Base-by-base conservation (phyloP, 352 stramenopile species). In the Globisporangium okanoganense region DNA sequence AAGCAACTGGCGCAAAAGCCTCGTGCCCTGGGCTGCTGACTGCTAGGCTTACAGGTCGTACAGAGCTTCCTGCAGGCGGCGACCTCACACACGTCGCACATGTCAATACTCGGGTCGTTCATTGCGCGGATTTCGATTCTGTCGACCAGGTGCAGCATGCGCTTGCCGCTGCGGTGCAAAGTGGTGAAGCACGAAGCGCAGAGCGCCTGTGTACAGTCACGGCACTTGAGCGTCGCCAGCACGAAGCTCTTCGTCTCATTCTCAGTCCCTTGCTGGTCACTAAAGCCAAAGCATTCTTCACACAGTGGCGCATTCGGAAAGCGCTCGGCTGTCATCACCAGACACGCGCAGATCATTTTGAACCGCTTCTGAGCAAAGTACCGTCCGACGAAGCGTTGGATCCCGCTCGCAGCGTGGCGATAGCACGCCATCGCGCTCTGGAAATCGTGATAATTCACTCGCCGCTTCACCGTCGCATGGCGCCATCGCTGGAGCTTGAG, bases 221-320 rank as follows among this genome's bases (percentile, higher is more conserved):
- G 68, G 24, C 73, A 82, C 14, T 53, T 59, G 33, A 82, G 29
- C 1, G 57, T 49, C 27, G 66, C 71, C 9, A 82, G 64, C 7
- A 55, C 53, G 1, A 70, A 54, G 13, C 4, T 56, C 8, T 29
- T 44, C 10, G 1, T 38, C n/a, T 45, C 25, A 36, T 40, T 56
- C 2, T n/a, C 5, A 5, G 27, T 14, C 31, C 47, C 31, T 35
- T 58, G 22, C 22, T 57, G 20, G 14, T 13, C 18, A 7, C 16
- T 16, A 22, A 2, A 9, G 0, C 52, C 38, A 20, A 69, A 62
- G 45, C 74, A 82, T 18, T 70, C 60, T 61, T 78, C 64, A 56
- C 74, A 82, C 5, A 82, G 52, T 3, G 71, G 74, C 3, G 71
- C 56, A 36, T 78, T 69, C 8, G 60, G 66, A 29, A 76, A 78